These are phyloP conservation scores for Podospora australis DNA, from an alignment of 495 filamentous ascomycete species.

Conservation along the genomic window DNA sequence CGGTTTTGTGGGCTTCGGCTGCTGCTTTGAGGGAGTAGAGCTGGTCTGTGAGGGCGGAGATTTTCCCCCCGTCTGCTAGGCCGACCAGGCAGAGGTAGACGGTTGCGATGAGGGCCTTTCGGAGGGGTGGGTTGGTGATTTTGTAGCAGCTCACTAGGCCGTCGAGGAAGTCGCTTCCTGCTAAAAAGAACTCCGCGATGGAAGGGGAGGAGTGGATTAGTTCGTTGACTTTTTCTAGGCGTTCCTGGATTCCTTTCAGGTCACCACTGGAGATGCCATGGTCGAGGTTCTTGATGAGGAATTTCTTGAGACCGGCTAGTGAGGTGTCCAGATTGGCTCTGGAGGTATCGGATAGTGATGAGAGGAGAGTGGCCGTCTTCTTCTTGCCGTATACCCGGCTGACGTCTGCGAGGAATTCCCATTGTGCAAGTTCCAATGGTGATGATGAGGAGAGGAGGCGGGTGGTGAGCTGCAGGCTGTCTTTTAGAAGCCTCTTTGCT, in stretches of 20 bases:
- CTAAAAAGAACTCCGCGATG: conserved; percentile 58
- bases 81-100: conserved; percentile 66
- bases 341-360: conserved; percentile 23
- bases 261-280: conserved; percentile 38
- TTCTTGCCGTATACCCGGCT: conserved; percentile 50
- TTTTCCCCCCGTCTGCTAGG: conserved; percentile 59
- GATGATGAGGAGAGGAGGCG: conserved; percentile 38
- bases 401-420: conserved; percentile 54
- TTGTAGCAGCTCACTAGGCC: conserved; percentile 60
- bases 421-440: conserved; percentile 43
- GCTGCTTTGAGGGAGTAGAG: conserved; percentile 71
- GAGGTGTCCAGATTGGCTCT: conserved; percentile 30
- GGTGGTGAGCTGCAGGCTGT: conserved; percentile 54
- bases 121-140: conserved; percentile 49
- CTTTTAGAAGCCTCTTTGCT: conserved; percentile 49
- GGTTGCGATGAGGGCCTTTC: conserved; percentile 58
- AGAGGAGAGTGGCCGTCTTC: conserved; percentile 26
- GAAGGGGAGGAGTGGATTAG: conserved; percentile 49
- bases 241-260: conserved; percentile 39
- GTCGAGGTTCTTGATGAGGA: conserved; percentile 45
- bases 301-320: conserved; percentile 36
- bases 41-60: conserved; percentile 70
- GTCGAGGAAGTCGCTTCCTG: conserved; percentile 81
- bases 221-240: conserved; percentile 41
- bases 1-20: conserved; percentile 49